Conservation (phyloP, 345 rosid species). For the Gossypium turneri region DNA sequence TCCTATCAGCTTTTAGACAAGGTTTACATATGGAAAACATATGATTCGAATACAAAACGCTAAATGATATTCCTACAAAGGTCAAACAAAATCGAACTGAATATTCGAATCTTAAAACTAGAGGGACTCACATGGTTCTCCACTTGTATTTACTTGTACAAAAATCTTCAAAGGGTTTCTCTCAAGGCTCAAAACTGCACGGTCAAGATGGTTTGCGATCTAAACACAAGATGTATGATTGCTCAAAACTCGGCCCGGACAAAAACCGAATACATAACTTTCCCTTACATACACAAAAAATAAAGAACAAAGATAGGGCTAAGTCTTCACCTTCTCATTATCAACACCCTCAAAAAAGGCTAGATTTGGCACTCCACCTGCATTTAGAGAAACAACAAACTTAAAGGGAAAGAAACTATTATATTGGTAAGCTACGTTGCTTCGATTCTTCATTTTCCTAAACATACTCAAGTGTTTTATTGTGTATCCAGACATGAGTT, state of each 20-base stretch:
- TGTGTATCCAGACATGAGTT: neutral
- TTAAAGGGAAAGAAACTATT: neutral
- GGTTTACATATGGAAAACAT: neutral
- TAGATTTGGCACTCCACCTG: constrained; percentile 84
- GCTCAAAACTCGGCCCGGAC: neutral
- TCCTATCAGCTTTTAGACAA: neutral
- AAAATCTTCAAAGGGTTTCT: constrained; percentile 81
- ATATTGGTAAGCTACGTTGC: neutral
- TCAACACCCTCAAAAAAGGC: constrained; percentile 72
- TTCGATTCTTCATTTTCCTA: neutral
- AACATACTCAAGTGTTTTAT: neutral
- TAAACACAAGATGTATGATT: constrained; percentile 13
- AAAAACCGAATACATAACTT: neutral
- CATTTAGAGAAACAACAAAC: constrained; percentile 20
- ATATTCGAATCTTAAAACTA: neutral
- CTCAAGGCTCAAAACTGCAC: constrained; percentile 63
- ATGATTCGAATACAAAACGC: neutral
- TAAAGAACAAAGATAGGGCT: neutral
- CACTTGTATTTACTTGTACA: constrained; percentile 93
- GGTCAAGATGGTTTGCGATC: constrained; percentile 76
- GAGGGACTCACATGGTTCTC: constrained; percentile 73
- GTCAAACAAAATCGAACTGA: neutral
- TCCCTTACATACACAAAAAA: neutral
- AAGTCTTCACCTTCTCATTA: constrained; percentile 60
- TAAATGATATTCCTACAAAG: neutral